phyloP scores from a whole-genome alignment of 1,284 basidiomycete genomes.

The Pyrrhoderma lamaoense region DNA sequence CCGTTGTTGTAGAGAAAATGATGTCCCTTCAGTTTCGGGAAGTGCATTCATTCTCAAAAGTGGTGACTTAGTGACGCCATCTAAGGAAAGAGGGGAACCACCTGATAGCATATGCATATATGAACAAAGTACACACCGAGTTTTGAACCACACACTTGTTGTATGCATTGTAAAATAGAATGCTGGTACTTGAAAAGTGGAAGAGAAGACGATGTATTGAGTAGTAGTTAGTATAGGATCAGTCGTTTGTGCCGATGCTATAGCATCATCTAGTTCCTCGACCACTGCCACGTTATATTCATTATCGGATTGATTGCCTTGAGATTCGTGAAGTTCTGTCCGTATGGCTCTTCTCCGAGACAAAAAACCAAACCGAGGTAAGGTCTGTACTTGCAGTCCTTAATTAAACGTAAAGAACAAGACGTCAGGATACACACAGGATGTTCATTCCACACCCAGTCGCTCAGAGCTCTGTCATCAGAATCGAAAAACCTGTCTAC shows the following conservation, averaged over 20 bases:
- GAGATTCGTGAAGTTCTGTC: not conserved
- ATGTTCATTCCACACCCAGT: conserved; percentile 54
- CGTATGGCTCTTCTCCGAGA: conserved; percentile 11
- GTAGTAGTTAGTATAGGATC: conserved; percentile 21
- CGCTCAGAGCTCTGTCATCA: conserved; percentile 22
- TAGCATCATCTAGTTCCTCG: conserved; percentile 28
- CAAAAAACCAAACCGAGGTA: conserved; percentile 17
- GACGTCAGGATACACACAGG: conserved; percentile 30
- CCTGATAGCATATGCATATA: conserved; percentile 33
- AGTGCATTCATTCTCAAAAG: conserved; percentile 48
- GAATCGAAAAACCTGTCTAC: conserved; percentile 28
- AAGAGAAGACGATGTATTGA: conserved; percentile 65
- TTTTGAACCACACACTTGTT: conserved; percentile 41
- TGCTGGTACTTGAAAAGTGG: conserved; percentile 68
- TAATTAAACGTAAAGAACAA: conserved; percentile 5
- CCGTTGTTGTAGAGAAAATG: conserved; percentile 46
- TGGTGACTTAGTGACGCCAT: conserved; percentile 46
- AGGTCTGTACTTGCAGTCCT: conserved; percentile 1
- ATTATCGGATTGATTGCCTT: not conserved
- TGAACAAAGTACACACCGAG: conserved; percentile 4
- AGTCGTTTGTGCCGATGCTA: conserved; percentile 11
- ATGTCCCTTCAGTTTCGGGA: conserved; percentile 36
- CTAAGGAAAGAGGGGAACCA: conserved; percentile 53
- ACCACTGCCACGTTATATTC: not conserved
- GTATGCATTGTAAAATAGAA: conserved; percentile 71